Conservation (phyloP, 139 green algal genomes). For the Tetraselmis striata region DNA sequence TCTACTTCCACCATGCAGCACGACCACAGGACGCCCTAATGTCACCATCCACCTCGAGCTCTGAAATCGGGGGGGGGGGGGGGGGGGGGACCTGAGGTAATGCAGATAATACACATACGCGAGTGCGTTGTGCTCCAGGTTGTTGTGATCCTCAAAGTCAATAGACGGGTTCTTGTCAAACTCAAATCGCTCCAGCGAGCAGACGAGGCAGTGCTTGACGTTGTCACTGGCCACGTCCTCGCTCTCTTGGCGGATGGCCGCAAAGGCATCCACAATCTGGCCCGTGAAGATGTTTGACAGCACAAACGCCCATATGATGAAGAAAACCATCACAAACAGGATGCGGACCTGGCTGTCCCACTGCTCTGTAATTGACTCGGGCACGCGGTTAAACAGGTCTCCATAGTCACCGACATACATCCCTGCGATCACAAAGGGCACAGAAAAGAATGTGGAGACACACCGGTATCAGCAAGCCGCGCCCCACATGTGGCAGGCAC, state of each 20-base stretch:
- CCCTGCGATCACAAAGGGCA: background rate
- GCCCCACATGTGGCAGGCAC: background rate
- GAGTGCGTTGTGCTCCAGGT: background rate
- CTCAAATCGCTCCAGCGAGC: background rate
- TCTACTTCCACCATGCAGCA: background rate
- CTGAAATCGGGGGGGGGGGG: no score
- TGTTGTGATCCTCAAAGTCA: background rate
- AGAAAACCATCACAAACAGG: background rate
- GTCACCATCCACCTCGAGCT: no score
- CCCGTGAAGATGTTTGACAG: background rate
- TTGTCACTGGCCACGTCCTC: background rate
- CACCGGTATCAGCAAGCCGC: background rate
- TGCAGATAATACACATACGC: background rate
- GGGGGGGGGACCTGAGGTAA: background rate
- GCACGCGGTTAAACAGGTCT: background rate
- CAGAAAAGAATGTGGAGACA: background rate
- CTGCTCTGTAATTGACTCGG: background rate
- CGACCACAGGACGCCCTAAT: no score
- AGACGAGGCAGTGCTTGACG: background rate
- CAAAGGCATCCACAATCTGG: background rate
- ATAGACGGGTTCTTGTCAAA: background rate
- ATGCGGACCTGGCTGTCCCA: background rate
- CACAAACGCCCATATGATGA: background rate
- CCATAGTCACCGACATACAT: background rate
- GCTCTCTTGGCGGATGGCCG: background rate